phyloP scores from a whole-genome alignment of 2,329 filamentous ascomycete species.

The Pestalotiopsis sp. region DNA sequence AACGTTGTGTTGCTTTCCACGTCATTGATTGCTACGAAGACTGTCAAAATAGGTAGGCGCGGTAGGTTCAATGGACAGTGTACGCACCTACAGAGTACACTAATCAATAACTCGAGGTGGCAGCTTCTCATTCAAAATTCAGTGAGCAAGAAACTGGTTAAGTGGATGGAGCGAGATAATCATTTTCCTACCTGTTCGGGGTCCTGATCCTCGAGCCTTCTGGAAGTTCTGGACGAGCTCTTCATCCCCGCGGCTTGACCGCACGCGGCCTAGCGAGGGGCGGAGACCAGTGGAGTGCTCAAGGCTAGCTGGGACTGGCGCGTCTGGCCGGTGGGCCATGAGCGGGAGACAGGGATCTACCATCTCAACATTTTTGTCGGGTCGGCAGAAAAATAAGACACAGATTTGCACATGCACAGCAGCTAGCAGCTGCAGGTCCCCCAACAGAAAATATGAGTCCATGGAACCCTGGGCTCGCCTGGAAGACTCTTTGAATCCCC shows the following conservation, averaged over 20 bases:
- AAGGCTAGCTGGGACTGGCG: not conserved
- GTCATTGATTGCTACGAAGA: too few species aligned
- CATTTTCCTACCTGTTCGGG: too few species aligned
- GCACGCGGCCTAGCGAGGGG: not conserved
- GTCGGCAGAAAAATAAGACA: not conserved
- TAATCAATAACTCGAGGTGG: too few species aligned
- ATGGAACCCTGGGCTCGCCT: too few species aligned
- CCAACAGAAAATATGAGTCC: slow-evolving; percentile 8
- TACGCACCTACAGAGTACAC: too few species aligned
- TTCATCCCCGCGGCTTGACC: not conserved
- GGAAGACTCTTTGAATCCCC: too few species aligned
- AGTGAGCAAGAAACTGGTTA: too few species aligned
- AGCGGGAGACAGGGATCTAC: slow-evolving; percentile 9
- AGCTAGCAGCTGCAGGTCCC: not conserved
- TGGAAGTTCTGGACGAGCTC: not conserved
- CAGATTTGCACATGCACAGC: not conserved
- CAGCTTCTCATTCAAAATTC: too few species aligned
- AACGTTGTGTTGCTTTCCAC: too few species aligned
- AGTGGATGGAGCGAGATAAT: too few species aligned
- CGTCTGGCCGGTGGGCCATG: not conserved
- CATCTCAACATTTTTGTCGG: slow-evolving; percentile 10
- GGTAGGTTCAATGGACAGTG: too few species aligned
- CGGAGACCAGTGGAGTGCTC: not conserved
- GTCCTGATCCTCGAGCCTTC: not conserved
- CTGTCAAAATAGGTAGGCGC: too few species aligned